Percentiles rank a stretch among this genome's conserved stretches.
Evolutionary conservation across 768 basidiomycete species (phyloP).

Genomic region (Tephrocybe sp.): DNA sequence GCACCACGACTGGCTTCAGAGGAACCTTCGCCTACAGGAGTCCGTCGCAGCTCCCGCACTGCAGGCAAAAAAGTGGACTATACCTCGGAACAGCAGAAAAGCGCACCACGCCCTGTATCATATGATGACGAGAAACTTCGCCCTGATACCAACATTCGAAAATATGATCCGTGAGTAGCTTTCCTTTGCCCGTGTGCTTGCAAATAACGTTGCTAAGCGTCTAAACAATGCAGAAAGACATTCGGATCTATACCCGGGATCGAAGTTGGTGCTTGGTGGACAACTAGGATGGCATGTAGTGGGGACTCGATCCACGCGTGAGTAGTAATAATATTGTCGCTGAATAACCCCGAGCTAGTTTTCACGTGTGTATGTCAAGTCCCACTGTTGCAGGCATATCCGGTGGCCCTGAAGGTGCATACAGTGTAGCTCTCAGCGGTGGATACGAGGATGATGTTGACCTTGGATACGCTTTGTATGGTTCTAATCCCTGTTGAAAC

Average conservation of each 20-base stretch:
- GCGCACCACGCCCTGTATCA: constrained; percentile 34
- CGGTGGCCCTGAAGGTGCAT: constrained; percentile 64
- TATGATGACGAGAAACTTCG: constrained; percentile 35
- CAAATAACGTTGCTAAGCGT: background rate
- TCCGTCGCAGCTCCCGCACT: constrained; percentile 69
- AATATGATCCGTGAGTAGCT: constrained; percentile 51
- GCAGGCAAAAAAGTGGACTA: constrained; percentile 59
- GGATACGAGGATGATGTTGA: constrained; percentile 89
- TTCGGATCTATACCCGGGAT: constrained; percentile 82
- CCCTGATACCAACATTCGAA: constrained; percentile 32
- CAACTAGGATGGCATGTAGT: constrained; percentile 66
- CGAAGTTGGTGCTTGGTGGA: constrained; percentile 82
- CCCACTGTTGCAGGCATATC: constrained; percentile 86
- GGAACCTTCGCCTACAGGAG: constrained; percentile 20
- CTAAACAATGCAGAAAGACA: constrained; percentile 49
- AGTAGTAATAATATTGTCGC: no score
- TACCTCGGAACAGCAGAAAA: constrained; percentile 37
- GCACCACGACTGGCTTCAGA: constrained; percentile 23
- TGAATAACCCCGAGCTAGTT: constrained; percentile 5
- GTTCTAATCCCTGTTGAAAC: constrained; percentile 27
- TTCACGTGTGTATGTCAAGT: constrained; percentile 32
- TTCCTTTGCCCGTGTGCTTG: background rate
- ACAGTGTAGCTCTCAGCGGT: constrained; percentile 84
- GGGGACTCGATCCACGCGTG: constrained; percentile 83
- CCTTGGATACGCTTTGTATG: constrained; percentile 76